phyloP scores from a whole-genome alignment of 495 filamentous ascomycete genomes.

The Xanthoparmelia taractica region DNA sequence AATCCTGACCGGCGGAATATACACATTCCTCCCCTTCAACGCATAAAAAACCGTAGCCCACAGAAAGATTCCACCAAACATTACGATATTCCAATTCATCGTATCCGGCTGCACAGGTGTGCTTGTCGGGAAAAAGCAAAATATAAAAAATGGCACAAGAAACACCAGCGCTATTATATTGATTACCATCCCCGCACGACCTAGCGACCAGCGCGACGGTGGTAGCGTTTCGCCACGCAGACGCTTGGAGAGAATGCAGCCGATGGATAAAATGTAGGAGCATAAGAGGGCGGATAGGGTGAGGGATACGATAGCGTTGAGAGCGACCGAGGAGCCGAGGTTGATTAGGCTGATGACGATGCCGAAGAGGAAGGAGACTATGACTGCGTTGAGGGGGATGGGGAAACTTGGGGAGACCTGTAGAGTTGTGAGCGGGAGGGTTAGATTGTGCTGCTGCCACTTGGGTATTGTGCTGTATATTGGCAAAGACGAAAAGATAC shows the following conservation, averaged over 20 bases:
- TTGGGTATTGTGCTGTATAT: background rate
- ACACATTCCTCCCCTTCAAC: slow-evolving; percentile 35
- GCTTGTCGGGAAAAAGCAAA: slow-evolving; percentile 39
- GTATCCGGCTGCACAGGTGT: slow-evolving; percentile 35
- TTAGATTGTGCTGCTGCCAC: background rate
- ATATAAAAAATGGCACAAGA: slow-evolving; percentile 43
- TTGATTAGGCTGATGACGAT: slow-evolving; percentile 42
- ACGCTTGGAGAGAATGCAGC: slow-evolving; percentile 41
- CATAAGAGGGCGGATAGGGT: slow-evolving; percentile 35
- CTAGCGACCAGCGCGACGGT: slow-evolving; percentile 37
- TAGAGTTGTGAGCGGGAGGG: background rate
- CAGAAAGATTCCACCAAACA: slow-evolving; percentile 40
- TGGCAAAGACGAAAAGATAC: background rate
- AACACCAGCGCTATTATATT: slow-evolving; percentile 34
- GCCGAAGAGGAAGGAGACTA: slow-evolving; percentile 38
- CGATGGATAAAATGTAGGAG: slow-evolving; percentile 39
- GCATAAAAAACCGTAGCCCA: slow-evolving; percentile 43
- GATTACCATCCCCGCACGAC: slow-evolving; percentile 37
- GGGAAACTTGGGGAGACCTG: slow-evolving; percentile 30
- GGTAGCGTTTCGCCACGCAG: slow-evolving; percentile 36
- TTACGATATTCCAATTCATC: slow-evolving; percentile 47
- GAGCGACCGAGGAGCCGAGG: slow-evolving; percentile 48
- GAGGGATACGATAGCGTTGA: slow-evolving; percentile 39
- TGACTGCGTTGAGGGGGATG: slow-evolving; percentile 47
- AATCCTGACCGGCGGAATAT: slow-evolving; percentile 39